phyloP scores from a whole-genome alignment of 2,329 filamentous ascomycete genomes.

The Trichophyton simii region DNA sequence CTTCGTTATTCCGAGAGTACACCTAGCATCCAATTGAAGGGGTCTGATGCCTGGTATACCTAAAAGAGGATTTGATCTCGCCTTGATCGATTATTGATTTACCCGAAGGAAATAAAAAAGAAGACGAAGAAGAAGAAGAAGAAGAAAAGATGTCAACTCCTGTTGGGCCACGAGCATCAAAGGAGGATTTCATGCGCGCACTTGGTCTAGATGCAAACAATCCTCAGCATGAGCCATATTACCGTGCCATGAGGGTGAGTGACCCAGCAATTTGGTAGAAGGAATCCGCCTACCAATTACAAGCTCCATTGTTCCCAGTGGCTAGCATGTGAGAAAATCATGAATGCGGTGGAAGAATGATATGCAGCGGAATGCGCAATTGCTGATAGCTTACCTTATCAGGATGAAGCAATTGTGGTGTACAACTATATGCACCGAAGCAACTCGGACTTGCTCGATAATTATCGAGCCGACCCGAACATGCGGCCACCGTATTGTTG shows the following conservation, averaged over 20 bases:
- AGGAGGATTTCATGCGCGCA: slow-evolving; percentile 37
- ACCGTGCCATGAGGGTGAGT: slow-evolving; percentile 35
- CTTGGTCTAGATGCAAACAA: slow-evolving; percentile 30
- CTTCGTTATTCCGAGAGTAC: not conserved
- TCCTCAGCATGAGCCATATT: slow-evolving; percentile 33
- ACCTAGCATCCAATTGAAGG: not conserved
- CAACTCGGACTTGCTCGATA: slow-evolving; percentile 30
- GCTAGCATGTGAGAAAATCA: not conserved
- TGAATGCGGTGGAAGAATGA: not conserved
- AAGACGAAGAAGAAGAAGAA: not conserved
- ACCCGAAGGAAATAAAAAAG: not conserved
- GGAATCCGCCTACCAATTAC: not conserved
- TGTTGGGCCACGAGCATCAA: slow-evolving; percentile 33
- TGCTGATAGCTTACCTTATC: not conserved
- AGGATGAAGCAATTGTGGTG: slow-evolving; percentile 35
- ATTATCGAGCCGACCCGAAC: slow-evolving; percentile 25
- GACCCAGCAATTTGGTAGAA: not conserved
- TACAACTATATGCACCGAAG: slow-evolving; percentile 33
- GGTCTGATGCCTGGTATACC: not conserved
- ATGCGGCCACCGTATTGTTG: slow-evolving; percentile 34
- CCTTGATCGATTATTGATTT: slow-evolving; percentile 1
- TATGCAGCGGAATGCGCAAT: not conserved
- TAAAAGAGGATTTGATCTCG: not conserved
- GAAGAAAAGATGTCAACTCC: slow-evolving; percentile 20
- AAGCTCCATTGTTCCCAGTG: not conserved